Percentiles rank a stretch among this genome's conserved stretches.
Evolutionary conservation across 345 rosid genomes (phyloP).

Genomic region (Isatis tinctoria): DNA sequence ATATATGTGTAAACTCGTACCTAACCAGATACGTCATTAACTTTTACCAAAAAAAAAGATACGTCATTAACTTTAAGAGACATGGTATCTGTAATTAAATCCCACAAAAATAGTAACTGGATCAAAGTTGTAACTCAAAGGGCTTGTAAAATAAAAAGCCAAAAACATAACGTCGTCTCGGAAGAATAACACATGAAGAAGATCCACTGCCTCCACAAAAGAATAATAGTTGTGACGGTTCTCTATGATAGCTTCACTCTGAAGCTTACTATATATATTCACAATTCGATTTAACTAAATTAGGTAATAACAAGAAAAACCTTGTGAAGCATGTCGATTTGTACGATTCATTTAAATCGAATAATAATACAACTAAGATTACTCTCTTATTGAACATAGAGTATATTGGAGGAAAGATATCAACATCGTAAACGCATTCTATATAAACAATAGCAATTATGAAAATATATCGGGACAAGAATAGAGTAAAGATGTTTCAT

Average conservation of each 20-base stretch:
- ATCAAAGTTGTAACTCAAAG: not conserved
- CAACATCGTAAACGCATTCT: not conserved
- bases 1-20: no score
- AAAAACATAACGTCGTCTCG: not conserved
- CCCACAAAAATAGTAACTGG: no score
- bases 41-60: no score
- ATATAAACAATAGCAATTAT: no score
- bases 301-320: not conserved
- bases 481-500: no score
- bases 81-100: no score
- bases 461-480: no score
- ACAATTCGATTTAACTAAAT: not conserved
- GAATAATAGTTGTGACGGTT: not conserved
- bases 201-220: not conserved
- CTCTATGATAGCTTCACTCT: not conserved
- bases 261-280: not conserved
- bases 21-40: no score
- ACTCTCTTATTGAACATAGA: not conserved
- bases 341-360: no score
- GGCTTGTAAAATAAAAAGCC: not conserved
- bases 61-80: no score
- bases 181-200: not conserved
- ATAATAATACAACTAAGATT: not conserved
- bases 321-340: not conserved
- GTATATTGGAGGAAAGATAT: not conserved